A percentile compares a stretch with the other conserved stretches of the same genome.
Conservation (phyloP, 2,329 filamentous ascomycete species). For the Calonectria pseudoturangicola region DNA sequence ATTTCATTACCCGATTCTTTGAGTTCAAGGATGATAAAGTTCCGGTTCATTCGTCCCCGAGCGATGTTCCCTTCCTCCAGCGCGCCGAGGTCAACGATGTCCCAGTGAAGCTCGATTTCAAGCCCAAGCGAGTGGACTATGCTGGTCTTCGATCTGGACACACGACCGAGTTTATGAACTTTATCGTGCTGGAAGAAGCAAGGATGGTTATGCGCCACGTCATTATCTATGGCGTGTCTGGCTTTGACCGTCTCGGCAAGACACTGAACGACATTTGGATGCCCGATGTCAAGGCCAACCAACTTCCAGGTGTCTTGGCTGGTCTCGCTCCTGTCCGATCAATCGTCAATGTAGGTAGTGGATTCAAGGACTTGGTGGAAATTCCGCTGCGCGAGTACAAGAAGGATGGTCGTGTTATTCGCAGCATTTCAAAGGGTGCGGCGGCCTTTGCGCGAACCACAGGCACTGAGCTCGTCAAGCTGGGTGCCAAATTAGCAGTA, state of each 20-base stretch:
- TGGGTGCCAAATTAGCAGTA: slow-evolving; percentile 95
- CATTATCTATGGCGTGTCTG: slow-evolving; percentile 93
- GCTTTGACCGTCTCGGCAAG: slow-evolving; percentile 92
- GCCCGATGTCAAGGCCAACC: slow-evolving; percentile 91
- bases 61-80: slow-evolving; percentile 90
- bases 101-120: slow-evolving; percentile 92
- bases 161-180: slow-evolving; percentile 99
- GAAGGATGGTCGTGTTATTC: slow-evolving; percentile 93
- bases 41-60: slow-evolving; percentile 73
- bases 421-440: slow-evolving; percentile 93
- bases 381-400: slow-evolving; percentile 94
- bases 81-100: slow-evolving; percentile 90
- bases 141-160: slow-evolving; percentile 92
- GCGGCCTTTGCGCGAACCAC: slow-evolving; percentile 94
- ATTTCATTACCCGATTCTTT: slow-evolving; percentile 98
- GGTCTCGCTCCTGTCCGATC: slow-evolving; percentile 93
- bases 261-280: slow-evolving; percentile 97
- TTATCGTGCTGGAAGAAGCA: slow-evolving; percentile 91
- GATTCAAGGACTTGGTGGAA: slow-evolving; percentile 89
- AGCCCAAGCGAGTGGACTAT: slow-evolving; percentile 98
- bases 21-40: slow-evolving; percentile 91
- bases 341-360: slow-evolving; percentile 91
- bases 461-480: slow-evolving; percentile 92
- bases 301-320: slow-evolving; percentile 90
- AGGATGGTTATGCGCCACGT: slow-evolving; percentile 90